A percentile compares a stretch with the other conserved stretches of the same genome.
These are phyloP conservation scores for Telopea speciosissima DNA, from an alignment of 177 flowering plant species.

Conservation along the genomic window DNA sequence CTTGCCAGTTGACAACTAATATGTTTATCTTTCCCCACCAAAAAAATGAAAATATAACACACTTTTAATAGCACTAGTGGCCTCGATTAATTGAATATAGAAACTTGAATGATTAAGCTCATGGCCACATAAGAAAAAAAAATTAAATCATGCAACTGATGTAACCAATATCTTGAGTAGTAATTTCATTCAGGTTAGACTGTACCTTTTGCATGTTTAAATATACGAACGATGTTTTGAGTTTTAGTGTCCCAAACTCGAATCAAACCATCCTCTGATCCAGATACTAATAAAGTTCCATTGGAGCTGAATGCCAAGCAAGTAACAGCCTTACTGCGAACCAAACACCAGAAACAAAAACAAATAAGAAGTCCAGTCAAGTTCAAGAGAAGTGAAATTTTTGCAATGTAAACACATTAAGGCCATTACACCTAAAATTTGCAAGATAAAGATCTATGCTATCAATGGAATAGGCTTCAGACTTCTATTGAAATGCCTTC, in stretches of 20 bases:
- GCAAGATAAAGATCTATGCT: background rate
- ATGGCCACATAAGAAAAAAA: background rate
- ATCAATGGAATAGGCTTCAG: background rate
- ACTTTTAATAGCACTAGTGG: background rate
- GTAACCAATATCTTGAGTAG: background rate
- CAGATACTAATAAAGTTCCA: slow-evolving; percentile 60
- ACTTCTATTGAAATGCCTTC: background rate
- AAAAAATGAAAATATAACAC: background rate
- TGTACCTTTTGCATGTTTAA: slow-evolving; percentile 76
- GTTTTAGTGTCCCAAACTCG: slow-evolving; percentile 66
- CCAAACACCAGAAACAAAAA: background rate
- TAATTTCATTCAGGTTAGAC: background rate
- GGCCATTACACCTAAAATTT: background rate
- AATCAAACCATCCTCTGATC: slow-evolving; percentile 77
- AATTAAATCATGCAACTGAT: background rate
- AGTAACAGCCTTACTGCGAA: slow-evolving; percentile 63
- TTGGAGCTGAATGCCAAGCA: slow-evolving; percentile 55
- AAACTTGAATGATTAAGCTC: background rate
- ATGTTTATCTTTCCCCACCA: too few species aligned
- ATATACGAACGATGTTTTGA: slow-evolving; percentile 43
- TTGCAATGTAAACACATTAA: background rate
- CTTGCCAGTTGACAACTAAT: too few species aligned
- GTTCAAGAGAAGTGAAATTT: background rate
- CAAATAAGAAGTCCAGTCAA: slow-evolving; percentile 1
- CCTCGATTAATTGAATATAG: background rate